These are phyloP conservation scores for Mycena alexandri DNA, from an alignment of 768 basidiomycete genomes.

Conservation along the genomic window DNA sequence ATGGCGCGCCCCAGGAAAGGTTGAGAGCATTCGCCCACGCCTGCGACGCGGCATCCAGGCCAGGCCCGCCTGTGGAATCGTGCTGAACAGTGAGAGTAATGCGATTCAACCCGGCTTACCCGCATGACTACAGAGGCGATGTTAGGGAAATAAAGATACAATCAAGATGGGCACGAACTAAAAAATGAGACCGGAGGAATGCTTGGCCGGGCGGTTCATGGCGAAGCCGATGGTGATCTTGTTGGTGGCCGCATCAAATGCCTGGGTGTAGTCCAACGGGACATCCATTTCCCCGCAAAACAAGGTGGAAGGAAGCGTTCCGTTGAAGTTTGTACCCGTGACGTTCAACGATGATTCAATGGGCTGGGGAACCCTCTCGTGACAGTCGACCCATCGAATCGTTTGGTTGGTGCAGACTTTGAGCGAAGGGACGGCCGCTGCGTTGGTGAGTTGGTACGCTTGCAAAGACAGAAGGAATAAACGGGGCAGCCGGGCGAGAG, in stretches of 20 bases:
- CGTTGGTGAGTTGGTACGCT: too few species aligned
- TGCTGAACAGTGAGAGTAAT: too few species aligned
- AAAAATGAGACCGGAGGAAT: constrained; percentile 10
- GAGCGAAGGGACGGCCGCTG: too few species aligned
- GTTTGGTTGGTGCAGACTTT: neutral
- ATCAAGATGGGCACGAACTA: constrained; percentile 3
- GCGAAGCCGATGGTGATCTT: constrained; percentile 34
- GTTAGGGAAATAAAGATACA: neutral
- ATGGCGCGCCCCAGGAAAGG: neutral
- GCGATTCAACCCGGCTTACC: neutral
- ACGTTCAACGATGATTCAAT: constrained; percentile 6
- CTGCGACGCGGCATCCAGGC: constrained; percentile 23
- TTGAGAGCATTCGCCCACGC: constrained; percentile 37
- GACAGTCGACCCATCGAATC: constrained; percentile 31
- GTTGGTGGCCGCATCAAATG: constrained; percentile 9
- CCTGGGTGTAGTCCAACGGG: constrained; percentile 33
- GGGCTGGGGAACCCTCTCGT: constrained; percentile 20
- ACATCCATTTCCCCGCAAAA: constrained; percentile 32
- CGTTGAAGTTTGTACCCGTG: constrained; percentile 2
- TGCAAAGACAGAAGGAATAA: too few species aligned
- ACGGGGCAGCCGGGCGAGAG: too few species aligned
- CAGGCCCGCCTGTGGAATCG: constrained; percentile 33
- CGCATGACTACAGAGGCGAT: constrained; percentile 2
- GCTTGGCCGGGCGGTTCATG: constrained; percentile 31
- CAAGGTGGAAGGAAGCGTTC: constrained; percentile 20